Evolutionary conservation across 441 rosid species (phyloP), one percentile per base, ranked within the genome.

Genomic region (Oxalis stricta): DNA sequence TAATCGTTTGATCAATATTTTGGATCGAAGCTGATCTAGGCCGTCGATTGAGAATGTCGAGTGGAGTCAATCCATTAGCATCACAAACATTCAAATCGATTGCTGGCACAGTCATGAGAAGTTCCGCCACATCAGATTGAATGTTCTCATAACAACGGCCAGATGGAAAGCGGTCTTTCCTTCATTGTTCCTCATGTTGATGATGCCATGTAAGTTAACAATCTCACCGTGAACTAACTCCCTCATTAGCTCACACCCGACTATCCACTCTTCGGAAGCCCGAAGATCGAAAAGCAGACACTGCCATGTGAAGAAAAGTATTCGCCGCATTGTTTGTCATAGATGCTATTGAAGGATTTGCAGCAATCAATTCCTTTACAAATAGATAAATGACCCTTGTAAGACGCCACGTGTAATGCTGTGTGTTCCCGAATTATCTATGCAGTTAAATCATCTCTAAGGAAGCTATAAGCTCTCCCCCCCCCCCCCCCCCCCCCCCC

Each of bases 291-390:
- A 87, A 87, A 42, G 87, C 87, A 7, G 87, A 72, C 21, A 92
- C 92, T 17, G 76, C 95, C 72, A 71, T 64, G 52, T 87, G 97
- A 50, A 92, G 84, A 50, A 76, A 87, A 36, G 95, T 79, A 62
- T 84, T 84, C 5, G 96, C 96, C 14, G 61, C 54, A 10, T 48
- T 51, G 68, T 91, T 91, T 13, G 62, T 65, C 11, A 22, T 8
- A 0, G 64, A 64, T 39, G 63, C 54, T 35, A 81, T 52, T 22
- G 70, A 55, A 10, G 79, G 75, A 52, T 73, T 63, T 55, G 66
- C 44, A 7, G 10, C 55, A 33, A 91, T 49, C 32, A 91, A 70
- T 56, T 72, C 44, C 53, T 74, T 72, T 19, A 66, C 71, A 16
- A 79, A n/a, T 82, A 24, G 52, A 49, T 44, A 73, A 64, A 68